Base-by-base conservation (phyloP, 2,329 filamentous ascomycete species). In the Aureobasidium sp. region DNA sequence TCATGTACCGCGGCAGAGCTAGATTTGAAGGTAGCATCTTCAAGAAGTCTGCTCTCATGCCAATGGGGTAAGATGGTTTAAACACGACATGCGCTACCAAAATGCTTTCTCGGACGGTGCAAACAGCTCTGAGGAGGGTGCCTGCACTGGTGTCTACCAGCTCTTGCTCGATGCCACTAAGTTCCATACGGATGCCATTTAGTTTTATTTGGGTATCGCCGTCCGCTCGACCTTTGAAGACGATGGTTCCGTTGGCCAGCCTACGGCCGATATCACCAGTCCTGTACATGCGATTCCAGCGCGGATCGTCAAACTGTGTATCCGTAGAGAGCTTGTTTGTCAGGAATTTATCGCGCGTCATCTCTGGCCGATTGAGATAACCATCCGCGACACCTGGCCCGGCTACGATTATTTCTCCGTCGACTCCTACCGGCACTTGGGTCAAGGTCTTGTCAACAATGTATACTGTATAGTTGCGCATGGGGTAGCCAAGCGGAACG, bases 161-260 rank as follows among this genome's bases (percentile, higher is more conserved):
- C 6, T 6, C 27, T 29, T 29, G 27, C 45, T 70, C 70, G n/a
- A 79, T 67, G 6, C 79, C 78, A 3, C 63, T 59, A 0, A 80
- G 61, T 12, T 80, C 75, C 21, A 78, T 69, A 1, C 73, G 67
- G 2, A 72, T 48, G 1, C 74, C 74, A 2, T 67, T 63, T 1
- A 79, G 60, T 57, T 78, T 78, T 56, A 78, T 61, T 38, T 74
- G 68, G 0, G 67, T 71, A 48, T 76, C 72, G 3, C 70, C 71
- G 1, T 55, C 61, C 1, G 72, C 68, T 0, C 74, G 69, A 0
- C 71, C 71, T 5, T 66, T 51, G 25, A 71, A 61, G 1, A 65
- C 48, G 0, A 76, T 58, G 0, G 59, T 55, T 1, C 72, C 72
- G 25, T 72, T 65, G 0, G 54, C 17, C 1, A 53, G 53, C 21